Evolutionary conservation across 441 rosid genomes (phyloP), one percentile per base, ranked within the genome.

Genomic region (Euphorbia corollata): DNA sequence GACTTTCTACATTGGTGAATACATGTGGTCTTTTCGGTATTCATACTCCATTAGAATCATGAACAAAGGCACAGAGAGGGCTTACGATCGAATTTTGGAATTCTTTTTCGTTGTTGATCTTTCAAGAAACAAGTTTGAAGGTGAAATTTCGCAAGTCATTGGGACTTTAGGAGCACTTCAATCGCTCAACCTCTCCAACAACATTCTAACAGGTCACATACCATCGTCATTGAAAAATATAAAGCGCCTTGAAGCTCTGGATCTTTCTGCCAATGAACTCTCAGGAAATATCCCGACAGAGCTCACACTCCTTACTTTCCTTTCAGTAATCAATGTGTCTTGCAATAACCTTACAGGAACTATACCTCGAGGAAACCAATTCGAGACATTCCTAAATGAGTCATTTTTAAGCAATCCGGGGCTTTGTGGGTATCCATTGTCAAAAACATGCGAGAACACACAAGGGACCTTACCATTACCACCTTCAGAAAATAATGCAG

Each of bases 181-280:
- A 6, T 50, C 68, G 4, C 81, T 82, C 20, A 77, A 80, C 18
- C 56, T 83, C 18, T 79, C 83, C 4, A 65, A 73, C 64, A 86
- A 84, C 62, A 10, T 18, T 8, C 73, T 75, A 0, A 19, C 22
- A 2, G 70, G 70, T 24, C 22, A 3, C 0, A 23, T 73, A 0
- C 65, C 76, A 6, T 23, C 47, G 0, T 68, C 61, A 0, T 53
- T 59, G 2, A 22, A 24, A 0, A 60, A 63, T 7, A 13, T 67
- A 6, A 15, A 30, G 0, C 4, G 4, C 0, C 67, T 79, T 6
- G 80, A 82, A 62, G 53, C 79, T 4, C 0, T 83, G 32, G 83
- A 83, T 57, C 76, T 83, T 16, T 86, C 83, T 3, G n/a, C 0
- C 1, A 83, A 83, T 71, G 16, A 16, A 39, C 60, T 80, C 30